Percentiles rank a stretch among this genome's conserved stretches.
Conservation (phyloP, 257 asterid genomes). For the Primulina huaijiensis region DNA sequence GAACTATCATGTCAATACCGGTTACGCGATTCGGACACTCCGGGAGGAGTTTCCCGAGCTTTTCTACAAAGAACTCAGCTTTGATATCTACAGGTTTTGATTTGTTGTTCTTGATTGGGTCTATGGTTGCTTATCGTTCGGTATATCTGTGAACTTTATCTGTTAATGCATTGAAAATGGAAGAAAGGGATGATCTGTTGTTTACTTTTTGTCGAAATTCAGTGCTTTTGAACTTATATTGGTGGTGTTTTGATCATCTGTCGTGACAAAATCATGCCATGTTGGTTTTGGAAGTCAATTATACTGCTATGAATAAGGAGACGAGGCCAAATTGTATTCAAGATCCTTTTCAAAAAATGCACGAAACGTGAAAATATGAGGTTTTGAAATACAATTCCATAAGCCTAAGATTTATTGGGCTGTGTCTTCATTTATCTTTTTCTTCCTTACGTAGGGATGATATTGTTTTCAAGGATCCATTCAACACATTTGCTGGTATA, state of each 20-base stretch:
- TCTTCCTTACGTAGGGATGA: constrained; percentile 58
- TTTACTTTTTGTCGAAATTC: not conserved
- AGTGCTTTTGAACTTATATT: not conserved
- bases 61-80: constrained; percentile 67
- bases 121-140: not conserved
- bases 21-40: constrained; percentile 81
- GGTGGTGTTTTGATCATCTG: not conserved
- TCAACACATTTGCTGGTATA: constrained; percentile 73
- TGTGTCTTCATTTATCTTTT: constrained; percentile 17
- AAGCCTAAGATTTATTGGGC: not conserved
- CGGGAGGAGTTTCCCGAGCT: constrained; percentile 86
- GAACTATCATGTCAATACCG: constrained; percentile 74
- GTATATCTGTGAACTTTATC: no score
- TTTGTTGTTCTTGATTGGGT: not conserved
- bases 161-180: no score
- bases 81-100: constrained; percentile 75
- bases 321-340: no score
- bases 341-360: no score
- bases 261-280: not conserved
- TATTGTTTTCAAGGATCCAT: constrained; percentile 75
- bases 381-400: not conserved
- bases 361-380: not conserved
- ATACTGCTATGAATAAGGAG: no score
- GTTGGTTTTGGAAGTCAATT: no score
- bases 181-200: not conserved